Conservation (phyloP, 768 basidiomycete species). For the Kwoniella pini region DNA sequence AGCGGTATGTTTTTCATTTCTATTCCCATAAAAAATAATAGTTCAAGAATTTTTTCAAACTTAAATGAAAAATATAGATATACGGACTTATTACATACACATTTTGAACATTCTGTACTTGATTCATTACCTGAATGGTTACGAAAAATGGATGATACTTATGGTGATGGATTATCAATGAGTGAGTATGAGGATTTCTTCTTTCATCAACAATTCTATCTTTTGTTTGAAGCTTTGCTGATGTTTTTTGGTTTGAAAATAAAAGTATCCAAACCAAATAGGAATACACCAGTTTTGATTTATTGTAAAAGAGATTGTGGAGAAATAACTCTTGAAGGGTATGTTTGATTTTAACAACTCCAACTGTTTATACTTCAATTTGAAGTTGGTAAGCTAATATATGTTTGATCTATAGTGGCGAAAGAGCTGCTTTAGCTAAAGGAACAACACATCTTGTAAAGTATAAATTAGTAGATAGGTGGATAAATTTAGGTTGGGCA, state of each 20-base stretch:
- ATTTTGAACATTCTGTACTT: slow-evolving; percentile 76
- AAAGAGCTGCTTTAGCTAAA: slow-evolving; percentile 70
- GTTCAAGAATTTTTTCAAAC: too few species aligned
- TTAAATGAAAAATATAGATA: slow-evolving; percentile 59
- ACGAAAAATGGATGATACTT: slow-evolving; percentile 71
- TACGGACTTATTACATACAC: slow-evolving; percentile 71
- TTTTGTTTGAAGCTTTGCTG: too few species aligned
- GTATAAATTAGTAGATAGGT: slow-evolving; percentile 68
- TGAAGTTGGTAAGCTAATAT: not conserved
- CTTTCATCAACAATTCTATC: too few species aligned
- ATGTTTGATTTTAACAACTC: slow-evolving; percentile 25
- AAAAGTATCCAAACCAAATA: slow-evolving; percentile 82
- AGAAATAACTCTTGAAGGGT: slow-evolving; percentile 56
- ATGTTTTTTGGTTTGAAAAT: too few species aligned
- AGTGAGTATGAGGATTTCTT: slow-evolving; percentile 52
- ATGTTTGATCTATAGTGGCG: slow-evolving; percentile 59
- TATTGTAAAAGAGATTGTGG: slow-evolving; percentile 71
- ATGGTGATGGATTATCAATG: slow-evolving; percentile 70
- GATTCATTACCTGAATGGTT: slow-evolving; percentile 78
- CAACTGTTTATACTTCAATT: not conserved
- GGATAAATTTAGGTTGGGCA: slow-evolving; percentile 52
- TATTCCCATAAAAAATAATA: too few species aligned
- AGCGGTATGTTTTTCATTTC: slow-evolving; percentile 59
- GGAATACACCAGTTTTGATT: slow-evolving; percentile 73
- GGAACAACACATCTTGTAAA: slow-evolving; percentile 79